Evolutionary conservation across 176 grass and related monocot species (phyloP).

Genomic region (Canna indica): DNA sequence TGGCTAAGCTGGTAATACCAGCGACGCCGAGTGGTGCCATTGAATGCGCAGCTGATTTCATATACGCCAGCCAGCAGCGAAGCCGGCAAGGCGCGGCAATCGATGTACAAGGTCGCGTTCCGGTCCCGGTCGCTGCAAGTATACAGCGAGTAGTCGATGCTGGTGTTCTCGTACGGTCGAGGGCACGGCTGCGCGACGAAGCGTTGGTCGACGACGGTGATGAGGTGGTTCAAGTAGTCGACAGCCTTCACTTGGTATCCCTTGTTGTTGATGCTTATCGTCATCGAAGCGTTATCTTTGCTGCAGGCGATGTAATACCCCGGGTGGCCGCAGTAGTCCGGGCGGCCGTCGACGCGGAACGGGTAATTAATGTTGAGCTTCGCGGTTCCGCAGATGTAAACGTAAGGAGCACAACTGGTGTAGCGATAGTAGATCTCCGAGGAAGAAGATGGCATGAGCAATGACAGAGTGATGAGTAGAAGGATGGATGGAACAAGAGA

Average conservation of each 20-base stretch:
- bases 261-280: background rate
- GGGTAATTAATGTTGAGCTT: constrained; percentile 9
- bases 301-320: constrained; percentile 2
- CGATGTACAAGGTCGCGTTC: background rate
- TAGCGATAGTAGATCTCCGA: background rate
- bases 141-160: background rate
- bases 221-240: background rate
- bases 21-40: background rate
- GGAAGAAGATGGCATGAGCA: background rate
- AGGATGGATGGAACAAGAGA: background rate
- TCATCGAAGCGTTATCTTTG: background rate
- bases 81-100: background rate
- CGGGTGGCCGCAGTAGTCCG: background rate
- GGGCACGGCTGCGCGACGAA: fast-evolving
- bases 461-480: background rate
- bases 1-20: background rate
- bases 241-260: constrained; percentile 4
- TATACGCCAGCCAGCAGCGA: background rate
- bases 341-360: constrained; percentile 15
- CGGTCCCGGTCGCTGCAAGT: background rate
- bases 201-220: background rate
- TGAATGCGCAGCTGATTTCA: background rate
- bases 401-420: background rate
- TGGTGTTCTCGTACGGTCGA: background rate
- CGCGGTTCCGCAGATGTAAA: background rate